These are phyloP conservation scores for Lactarius sanguifluus DNA, from an alignment of 768 basidiomycete species.

Conservation along the genomic window DNA sequence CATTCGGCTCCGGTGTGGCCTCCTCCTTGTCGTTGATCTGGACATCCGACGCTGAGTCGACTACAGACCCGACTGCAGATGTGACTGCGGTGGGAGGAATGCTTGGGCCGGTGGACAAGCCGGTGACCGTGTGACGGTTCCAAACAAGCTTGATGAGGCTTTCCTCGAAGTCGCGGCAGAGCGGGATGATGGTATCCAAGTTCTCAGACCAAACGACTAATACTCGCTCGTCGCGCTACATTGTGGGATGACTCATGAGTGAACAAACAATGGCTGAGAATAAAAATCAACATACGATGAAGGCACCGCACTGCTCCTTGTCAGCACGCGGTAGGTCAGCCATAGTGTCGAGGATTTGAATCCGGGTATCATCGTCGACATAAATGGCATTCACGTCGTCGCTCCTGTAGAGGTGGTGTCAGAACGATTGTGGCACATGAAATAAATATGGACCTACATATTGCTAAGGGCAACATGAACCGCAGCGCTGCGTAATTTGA, in stretches of 20 bases:
- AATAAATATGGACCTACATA: constrained; percentile 47
- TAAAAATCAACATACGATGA: constrained; percentile 54
- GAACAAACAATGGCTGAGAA: not conserved
- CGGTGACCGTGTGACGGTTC: constrained; percentile 38
- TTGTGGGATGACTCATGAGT: constrained; percentile 1
- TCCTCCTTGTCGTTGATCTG: constrained; percentile 52
- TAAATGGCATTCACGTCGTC: constrained; percentile 63
- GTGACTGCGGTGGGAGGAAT: constrained; percentile 43
- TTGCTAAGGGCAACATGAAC: constrained; percentile 75
- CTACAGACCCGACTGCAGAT: constrained; percentile 48
- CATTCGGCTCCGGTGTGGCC: constrained; percentile 14
- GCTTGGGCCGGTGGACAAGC: constrained; percentile 21
- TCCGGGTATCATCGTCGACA: constrained; percentile 78
- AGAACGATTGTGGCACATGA: not conserved
- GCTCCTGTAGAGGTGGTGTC: constrained; percentile 40
- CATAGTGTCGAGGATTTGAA: constrained; percentile 80
- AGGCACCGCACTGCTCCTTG: constrained; percentile 90
- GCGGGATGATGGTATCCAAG: constrained; percentile 73
- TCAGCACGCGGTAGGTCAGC: constrained; percentile 68
- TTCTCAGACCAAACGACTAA: constrained; percentile 85
- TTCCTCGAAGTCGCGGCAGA: constrained; percentile 68
- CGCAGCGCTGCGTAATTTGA: constrained; percentile 76
- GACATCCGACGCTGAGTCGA: constrained; percentile 52
- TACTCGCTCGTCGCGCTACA: constrained; percentile 77
- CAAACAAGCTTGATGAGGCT: constrained; percentile 83